phyloP scores from a whole-genome alignment of 345 rosid genomes.

The Diplotaxis tenuifolia region DNA sequence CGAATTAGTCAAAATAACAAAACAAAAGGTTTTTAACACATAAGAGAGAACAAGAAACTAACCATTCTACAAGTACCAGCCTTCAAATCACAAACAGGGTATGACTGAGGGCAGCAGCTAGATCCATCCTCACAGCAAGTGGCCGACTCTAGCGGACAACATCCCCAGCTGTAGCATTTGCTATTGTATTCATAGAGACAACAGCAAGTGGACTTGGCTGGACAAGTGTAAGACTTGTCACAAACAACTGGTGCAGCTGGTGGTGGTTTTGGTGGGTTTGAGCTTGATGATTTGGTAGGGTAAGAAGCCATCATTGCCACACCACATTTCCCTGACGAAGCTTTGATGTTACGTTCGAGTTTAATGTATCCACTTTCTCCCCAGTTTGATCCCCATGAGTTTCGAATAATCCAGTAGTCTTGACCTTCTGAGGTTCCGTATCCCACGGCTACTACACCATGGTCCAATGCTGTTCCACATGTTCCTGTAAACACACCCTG shows the following conservation, averaged over 20 bases:
- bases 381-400: slow-evolving; percentile 44
- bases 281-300: slow-evolving; percentile 40
- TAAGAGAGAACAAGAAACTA: slow-evolving; percentile 27
- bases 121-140: slow-evolving; percentile 72
- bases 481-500: slow-evolving; percentile 40
- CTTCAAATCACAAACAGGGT: slow-evolving; percentile 65
- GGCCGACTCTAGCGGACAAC: slow-evolving; percentile 81
- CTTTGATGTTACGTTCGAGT: slow-evolving; percentile 33
- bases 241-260: slow-evolving; percentile 63
- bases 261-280: slow-evolving; percentile 75
- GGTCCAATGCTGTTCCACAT: slow-evolving; percentile 38
- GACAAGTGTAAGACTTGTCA: slow-evolving; percentile 61
- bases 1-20: slow-evolving; percentile 4
- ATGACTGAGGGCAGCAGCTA: slow-evolving; percentile 83
- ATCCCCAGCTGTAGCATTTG: slow-evolving; percentile 85
- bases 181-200: slow-evolving; percentile 51
- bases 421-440: slow-evolving; percentile 32
- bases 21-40: not conserved
- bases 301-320: slow-evolving; percentile 40
- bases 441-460: slow-evolving; percentile 37
- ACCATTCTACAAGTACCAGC: slow-evolving; percentile 73
- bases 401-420: slow-evolving; percentile 35
- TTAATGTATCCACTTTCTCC: slow-evolving; percentile 36
- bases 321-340: slow-evolving; percentile 29
- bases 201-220: slow-evolving; percentile 68